Evolutionary conservation across 805 yeast species (phyloP).

Genomic region (Kluyveromyces starmeri): DNA sequence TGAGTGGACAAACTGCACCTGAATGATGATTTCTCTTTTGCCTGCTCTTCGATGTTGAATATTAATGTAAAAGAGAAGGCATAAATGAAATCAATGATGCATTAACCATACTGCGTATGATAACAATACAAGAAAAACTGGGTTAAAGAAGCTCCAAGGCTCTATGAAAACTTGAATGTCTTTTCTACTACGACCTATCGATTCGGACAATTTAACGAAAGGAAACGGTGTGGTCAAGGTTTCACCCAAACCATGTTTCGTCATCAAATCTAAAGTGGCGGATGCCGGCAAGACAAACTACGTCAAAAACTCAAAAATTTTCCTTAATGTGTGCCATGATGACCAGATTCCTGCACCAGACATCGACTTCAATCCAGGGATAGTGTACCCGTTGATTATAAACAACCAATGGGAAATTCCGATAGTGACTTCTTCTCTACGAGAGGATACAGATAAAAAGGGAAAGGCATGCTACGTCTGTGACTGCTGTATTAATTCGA

Average conservation of each 20-base stretch:
- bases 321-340: slow-evolving; percentile 70
- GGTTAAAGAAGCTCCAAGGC: no score
- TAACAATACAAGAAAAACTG: no score
- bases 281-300: not conserved
- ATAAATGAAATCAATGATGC: no score
- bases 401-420: slow-evolving; percentile 82
- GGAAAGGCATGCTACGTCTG: slow-evolving; percentile 56
- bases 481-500: slow-evolving; percentile 70
- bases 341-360: slow-evolving; percentile 57
- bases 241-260: slow-evolving; percentile 62
- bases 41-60: no score
- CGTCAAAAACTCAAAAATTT: slow-evolving; percentile 47
- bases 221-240: slow-evolving; percentile 18
- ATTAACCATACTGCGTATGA: no score
- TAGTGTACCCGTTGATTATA: slow-evolving; percentile 54
- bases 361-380: slow-evolving; percentile 42
- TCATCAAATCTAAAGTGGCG: slow-evolving; percentile 52
- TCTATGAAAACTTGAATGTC: no score
- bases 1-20: no score
- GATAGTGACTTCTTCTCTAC: slow-evolving; percentile 52
- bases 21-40: no score
- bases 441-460: slow-evolving; percentile 55
- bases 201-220: slow-evolving; percentile 4
- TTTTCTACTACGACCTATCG: slow-evolving; percentile 12
- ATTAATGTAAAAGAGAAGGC: no score